A percentile compares a stretch with the other conserved stretches of the same genome.
Conservation (phyloP, 305 asterid species). For the Andrographis paniculata region DNA sequence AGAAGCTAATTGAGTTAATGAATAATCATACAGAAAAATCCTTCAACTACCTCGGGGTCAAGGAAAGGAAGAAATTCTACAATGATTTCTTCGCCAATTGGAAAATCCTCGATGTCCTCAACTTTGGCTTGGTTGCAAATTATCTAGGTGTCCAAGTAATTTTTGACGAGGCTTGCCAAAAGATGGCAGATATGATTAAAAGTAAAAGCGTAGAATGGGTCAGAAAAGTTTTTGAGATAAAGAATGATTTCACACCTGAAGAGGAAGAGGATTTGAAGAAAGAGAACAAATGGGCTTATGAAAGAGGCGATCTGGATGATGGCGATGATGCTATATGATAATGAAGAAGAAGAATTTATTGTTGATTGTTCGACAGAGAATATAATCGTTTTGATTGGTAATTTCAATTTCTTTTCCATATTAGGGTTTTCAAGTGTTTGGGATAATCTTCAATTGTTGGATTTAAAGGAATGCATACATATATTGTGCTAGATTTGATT, state of each 20-base stretch:
- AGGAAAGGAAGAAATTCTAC: neutral
- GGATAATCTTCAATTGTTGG: too few relatives aligned
- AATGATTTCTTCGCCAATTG: neutral
- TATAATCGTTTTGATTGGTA: too few relatives aligned
- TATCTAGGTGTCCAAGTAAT: constrained; percentile 2
- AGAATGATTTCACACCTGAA: too few relatives aligned
- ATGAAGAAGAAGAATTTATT: too few relatives aligned
- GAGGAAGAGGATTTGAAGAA: constrained; percentile 7
- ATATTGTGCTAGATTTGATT: too few relatives aligned
- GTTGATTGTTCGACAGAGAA: too few relatives aligned
- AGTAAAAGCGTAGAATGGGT: constrained; percentile 1
- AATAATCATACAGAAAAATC: too few relatives aligned
- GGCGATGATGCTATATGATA: too few relatives aligned
- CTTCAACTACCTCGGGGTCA: too few relatives aligned
- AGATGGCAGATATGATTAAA: constrained; percentile 4
- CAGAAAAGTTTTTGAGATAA: neutral
- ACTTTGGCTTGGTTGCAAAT: constrained; percentile 5
- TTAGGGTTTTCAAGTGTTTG: too few relatives aligned
- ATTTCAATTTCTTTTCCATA: too few relatives aligned
- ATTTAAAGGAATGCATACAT: too few relatives aligned
- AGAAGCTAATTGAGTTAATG: constrained; percentile 2
- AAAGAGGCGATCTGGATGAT: constrained; percentile 2
- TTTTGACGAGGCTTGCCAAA: neutral
- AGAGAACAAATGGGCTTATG: neutral
- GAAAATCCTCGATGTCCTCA: neutral